Base-by-base conservation (phyloP, 257 asterid species). In the Oldenlandia corymbosa region DNA sequence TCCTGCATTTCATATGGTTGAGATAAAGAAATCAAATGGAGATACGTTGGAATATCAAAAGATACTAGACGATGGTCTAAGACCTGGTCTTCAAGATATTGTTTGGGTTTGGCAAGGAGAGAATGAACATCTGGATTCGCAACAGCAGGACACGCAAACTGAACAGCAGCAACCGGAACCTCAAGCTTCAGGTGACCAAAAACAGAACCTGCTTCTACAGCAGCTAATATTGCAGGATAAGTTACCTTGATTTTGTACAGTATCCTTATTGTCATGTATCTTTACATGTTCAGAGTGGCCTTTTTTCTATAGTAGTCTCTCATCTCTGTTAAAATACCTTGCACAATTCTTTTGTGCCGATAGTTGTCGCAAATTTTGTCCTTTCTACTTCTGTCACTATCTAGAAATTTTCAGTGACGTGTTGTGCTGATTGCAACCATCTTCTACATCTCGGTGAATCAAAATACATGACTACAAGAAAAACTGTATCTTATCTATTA, bases 91-190 rank as follows among this genome's bases (percentile, higher is more conserved):
- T 47, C 81, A 82, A 66, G 96, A 89, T 56, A 81, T 89, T 60
- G 91, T 85, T 51, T 87, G 97, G 89, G 79, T 80, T 68, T 87
- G 83, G 91, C 88, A 87, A 69, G 79, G 78, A 10, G 95, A 83
- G 16, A 79, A 58, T 14, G 82, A 64, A 60, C 59, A 68, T n/a
- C 57, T 34, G 50, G 60, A 53, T 31, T 41, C 66, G 3, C 67
- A 36, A 57, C 65, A 56, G 70, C 66, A 45, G 23, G 77, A 73
- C 61, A 72, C 28, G 27, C 73, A 62, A 28, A 36, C 45, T 3
- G 73, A 67, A 53, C 69, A 20, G 26, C 71, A 51, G 17, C 75
- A 48, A 60, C 32, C 11, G 28, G 50, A 67, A 13, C 17, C n/a
- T 11, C 70, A 45, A 6, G 36, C 11, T 17, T 12, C 66, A 24